Evolutionary conservation across 176 grass and related monocot genomes (phyloP), one percentile per base, ranked within the genome.

Genomic region (Carex cristatella): DNA sequence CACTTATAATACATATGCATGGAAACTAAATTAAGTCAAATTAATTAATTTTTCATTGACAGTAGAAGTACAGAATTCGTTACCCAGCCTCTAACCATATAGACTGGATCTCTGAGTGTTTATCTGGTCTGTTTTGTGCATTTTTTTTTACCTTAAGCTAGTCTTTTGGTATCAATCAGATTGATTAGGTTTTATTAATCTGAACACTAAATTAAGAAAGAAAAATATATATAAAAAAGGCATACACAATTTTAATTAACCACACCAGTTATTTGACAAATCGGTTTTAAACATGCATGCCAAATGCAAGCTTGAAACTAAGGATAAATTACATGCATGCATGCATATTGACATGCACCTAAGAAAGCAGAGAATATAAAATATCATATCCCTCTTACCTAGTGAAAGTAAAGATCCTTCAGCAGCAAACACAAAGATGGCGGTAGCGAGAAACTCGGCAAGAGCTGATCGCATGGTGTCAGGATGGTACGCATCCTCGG

Each of bases 401-500:
- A 98, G 95, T 10, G 93, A 91, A 60, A 99, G 91, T 82, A 99
- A 37, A 81, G 96, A 99, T 49, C 96, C 96, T 86, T 99, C 96
- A 64, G 91, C 96, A 28, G 91, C 96, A 91, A 95, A 98, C 83
- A 98, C 93, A 65, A 98, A 98, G 88, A 98, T 85, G 81, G 89
- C 96, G 8, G 96, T 98, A 70, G 87, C 88, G 74, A 98, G 33
- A 80, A 98, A 92, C 93, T 98, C 93, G 13, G 96, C 90, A 83
- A 98, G 80, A 54, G 93, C 88, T 40, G 93, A 91, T 57, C 96
- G 91, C 79, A 95, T 91, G 71, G 91, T 94, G 88, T 95, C 96
- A 12, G 91, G 90, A 71, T 98, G 91, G 51, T 85, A 85, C 1
- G 87, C 93, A 58, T 99, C 96, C 83, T 99, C 93, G 27, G 80